Base-by-base conservation (phyloP, 2,329 filamentous ascomycete species). In the Rhynchosporium secalis region DNA sequence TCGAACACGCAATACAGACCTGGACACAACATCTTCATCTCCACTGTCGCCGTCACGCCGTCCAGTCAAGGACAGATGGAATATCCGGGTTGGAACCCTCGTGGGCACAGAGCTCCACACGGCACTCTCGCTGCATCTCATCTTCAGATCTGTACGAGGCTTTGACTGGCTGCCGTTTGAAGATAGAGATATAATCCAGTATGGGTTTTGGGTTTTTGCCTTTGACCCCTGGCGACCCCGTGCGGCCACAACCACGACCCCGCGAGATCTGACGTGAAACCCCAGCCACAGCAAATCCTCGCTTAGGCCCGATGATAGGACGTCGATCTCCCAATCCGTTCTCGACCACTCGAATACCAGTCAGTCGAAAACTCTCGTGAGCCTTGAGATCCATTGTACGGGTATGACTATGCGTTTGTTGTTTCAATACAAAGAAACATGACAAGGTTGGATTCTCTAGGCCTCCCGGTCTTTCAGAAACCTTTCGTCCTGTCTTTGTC, bases 91-190 rank as follows among this genome's bases (percentile, higher is more conserved):
- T 65, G 64, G 64, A 61, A 66, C 61, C 54, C 55, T 46, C 20
- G 55, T 46, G 41, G 29, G 13, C 13, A 40, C 55, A 33, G 20
- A 10, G 4, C 12, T 48, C 46, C 46, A 48, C 52, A 28, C 38
- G 29, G 52, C 15, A 52, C 41, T 49, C 36, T 58, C 63, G 59
- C 64, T 67, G 62, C 70, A 70, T 70, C 70, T 70, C 68, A 70
- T 67, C 63, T 68, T 64, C 45, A 40, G 20, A 46, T 45, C 41
- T 51, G 41, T 60, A 43, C 31, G 38, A 46, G 58, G 65, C 64
- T 66, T 67, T 68, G 67, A 70, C 65, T 71, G 66, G 69, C 52
- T 58, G 20, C 45, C 20, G 55, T 58, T 62, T 52, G 60, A 57
- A 20, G 60, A 55, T 45, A 9, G 46, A n/a, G 46, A 51, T 55